These are phyloP conservation scores for Chlorella sorokiniana DNA, from an alignment of 139 green algal species.

Conservation along the genomic window DNA sequence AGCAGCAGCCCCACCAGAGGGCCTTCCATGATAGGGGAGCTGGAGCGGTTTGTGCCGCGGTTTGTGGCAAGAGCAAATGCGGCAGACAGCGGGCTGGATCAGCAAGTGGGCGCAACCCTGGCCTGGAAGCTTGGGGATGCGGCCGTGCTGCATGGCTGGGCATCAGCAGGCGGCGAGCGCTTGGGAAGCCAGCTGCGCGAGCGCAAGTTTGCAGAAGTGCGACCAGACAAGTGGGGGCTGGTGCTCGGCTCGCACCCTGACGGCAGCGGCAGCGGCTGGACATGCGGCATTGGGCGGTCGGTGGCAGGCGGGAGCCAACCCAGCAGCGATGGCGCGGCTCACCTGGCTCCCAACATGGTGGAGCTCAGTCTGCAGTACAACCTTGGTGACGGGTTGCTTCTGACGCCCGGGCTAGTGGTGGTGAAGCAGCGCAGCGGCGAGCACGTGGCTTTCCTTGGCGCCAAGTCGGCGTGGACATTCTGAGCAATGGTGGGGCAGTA, in stretches of 20 bases:
- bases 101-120: constrained; percentile 30
- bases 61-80: background rate
- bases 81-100: background rate
- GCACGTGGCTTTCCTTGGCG: background rate
- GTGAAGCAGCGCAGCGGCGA: background rate
- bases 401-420: constrained; percentile 38
- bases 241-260: constrained; percentile 28
- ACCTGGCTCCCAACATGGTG: constrained; percentile 25
- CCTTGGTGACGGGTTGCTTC: constrained; percentile 39
- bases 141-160: constrained; percentile 38
- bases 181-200: background rate
- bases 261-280: constrained; percentile 44
- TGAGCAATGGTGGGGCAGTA: background rate
- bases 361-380: constrained; percentile 42
- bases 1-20: background rate
- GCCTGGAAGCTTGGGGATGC: constrained; percentile 12
- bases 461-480: constrained; percentile 21
- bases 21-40: background rate
- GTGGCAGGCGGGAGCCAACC: background rate
- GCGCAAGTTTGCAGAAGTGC: background rate
- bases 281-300: constrained; percentile 16
- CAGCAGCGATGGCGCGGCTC: background rate
- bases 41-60: background rate
- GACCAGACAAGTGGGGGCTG: constrained; percentile 28
- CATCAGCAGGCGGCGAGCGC: background rate